Percentiles rank a stretch among this genome's conserved stretches.
These are phyloP conservation scores for Fusarium albidum DNA, from an alignment of 2,329 filamentous ascomycete genomes.

Conservation along the genomic window DNA sequence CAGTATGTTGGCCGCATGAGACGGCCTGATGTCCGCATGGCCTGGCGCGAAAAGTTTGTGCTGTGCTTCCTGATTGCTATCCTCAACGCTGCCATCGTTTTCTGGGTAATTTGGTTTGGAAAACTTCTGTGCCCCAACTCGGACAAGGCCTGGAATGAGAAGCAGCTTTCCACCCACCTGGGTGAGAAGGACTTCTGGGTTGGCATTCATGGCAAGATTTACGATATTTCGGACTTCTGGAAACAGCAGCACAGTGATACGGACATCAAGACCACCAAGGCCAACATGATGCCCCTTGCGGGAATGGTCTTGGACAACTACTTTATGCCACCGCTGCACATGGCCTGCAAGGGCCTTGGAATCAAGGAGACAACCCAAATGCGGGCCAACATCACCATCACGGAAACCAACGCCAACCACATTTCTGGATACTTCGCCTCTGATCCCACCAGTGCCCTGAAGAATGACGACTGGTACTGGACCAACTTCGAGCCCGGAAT, in stretches of 20 bases:
- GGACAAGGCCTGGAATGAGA: constrained; percentile 84
- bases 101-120: constrained; percentile 92
- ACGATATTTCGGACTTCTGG: constrained; percentile 92
- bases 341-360: constrained; percentile 79
- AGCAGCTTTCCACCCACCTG: constrained; percentile 74
- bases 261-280: constrained; percentile 64
- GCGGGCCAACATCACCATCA: constrained; percentile 71
- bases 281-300: constrained; percentile 78
- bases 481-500: constrained; percentile 79
- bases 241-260: constrained; percentile 83
- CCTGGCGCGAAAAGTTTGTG: constrained; percentile 95
- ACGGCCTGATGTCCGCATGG: constrained; percentile 93
- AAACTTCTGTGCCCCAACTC: constrained; percentile 87
- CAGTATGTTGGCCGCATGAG: constrained; percentile 93
- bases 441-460: constrained; percentile 65
- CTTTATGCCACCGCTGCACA: constrained; percentile 79
- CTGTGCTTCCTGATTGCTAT: constrained; percentile 82
- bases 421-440: constrained; percentile 69
- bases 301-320: constrained; percentile 85
- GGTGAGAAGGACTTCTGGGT: constrained; percentile 85
- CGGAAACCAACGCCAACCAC: constrained; percentile 67
- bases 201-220: constrained; percentile 86
- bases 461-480: constrained; percentile 78
- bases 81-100: constrained; percentile 82
- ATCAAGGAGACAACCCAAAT: constrained; percentile 64